phyloP scores from a whole-genome alignment of 1,284 basidiomycete species.

The Sanghuangporus baumii region DNA sequence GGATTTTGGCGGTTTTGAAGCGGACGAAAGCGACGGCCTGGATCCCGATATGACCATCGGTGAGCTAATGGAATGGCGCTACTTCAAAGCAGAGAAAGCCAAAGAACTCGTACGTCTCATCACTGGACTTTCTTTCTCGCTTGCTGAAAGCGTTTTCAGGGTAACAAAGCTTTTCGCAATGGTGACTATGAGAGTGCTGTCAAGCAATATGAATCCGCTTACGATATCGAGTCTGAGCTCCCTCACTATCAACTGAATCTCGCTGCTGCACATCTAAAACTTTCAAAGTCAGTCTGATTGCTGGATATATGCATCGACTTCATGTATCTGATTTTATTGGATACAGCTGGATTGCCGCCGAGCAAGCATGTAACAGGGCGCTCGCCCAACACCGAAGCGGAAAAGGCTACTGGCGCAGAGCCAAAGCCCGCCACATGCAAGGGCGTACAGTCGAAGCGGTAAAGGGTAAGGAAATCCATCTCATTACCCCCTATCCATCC shows the following conservation, averaged over 20 bases:
- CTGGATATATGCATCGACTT: not conserved
- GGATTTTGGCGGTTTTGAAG: constrained; percentile 49
- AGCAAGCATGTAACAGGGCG: constrained; percentile 57
- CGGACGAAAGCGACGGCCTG: constrained; percentile 41
- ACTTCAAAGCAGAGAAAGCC: constrained; percentile 57
- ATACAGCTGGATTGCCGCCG: constrained; percentile 61
- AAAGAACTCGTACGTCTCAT: constrained; percentile 50
- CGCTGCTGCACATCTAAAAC: constrained; percentile 62
- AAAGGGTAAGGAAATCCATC: constrained; percentile 37
- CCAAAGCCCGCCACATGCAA: constrained; percentile 56
- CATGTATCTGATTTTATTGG: not conserved
- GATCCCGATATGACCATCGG: constrained; percentile 56
- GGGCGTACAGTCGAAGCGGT: constrained; percentile 53
- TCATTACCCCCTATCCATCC: not conserved
- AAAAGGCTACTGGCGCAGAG: constrained; percentile 62
- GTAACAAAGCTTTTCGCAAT: constrained; percentile 57
- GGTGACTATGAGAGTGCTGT: constrained; percentile 52
- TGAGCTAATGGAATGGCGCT: constrained; percentile 66
- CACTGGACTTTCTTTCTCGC: not conserved
- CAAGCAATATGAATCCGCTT: constrained; percentile 49
- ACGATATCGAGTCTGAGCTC: constrained; percentile 59
- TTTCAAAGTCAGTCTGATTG: constrained; percentile 45
- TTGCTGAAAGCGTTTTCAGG: constrained; percentile 33
- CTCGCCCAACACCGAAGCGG: constrained; percentile 56
- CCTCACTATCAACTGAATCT: constrained; percentile 69